phyloP scores from a whole-genome alignment of 176 grass and related monocot genomes.

The maize (Zea mays) region Zm-B73-REFERENCE-NAM-5.0 NC_050101.1:175510001-175510500 shows the following conservation, averaged over 20 bases:
- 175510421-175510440: constrained; percentile 53
- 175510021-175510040: too few species aligned
- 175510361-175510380: neutral
- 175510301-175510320: neutral
- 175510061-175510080: too few species aligned
- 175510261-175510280: constrained; percentile 44
- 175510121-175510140: too few species aligned
- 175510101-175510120: too few species aligned
- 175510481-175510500: constrained; percentile 54
- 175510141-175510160: constrained; percentile 26
- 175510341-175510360: constrained; percentile 2
- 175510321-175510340: neutral
- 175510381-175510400: constrained; percentile 33
- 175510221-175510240: constrained; percentile 23
- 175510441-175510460: constrained; percentile 64
- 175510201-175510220: neutral
- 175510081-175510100: too few species aligned
- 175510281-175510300: neutral
- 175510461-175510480: constrained; percentile 58
- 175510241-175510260: neutral
- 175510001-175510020: too few species aligned
- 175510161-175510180: constrained; percentile 17
- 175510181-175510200: neutral
- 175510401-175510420: constrained; percentile 42
- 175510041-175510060: too few species aligned